Base-by-base conservation (phyloP, 2,329 filamentous ascomycete species). In the Colletotrichum higginsianum region DNA sequence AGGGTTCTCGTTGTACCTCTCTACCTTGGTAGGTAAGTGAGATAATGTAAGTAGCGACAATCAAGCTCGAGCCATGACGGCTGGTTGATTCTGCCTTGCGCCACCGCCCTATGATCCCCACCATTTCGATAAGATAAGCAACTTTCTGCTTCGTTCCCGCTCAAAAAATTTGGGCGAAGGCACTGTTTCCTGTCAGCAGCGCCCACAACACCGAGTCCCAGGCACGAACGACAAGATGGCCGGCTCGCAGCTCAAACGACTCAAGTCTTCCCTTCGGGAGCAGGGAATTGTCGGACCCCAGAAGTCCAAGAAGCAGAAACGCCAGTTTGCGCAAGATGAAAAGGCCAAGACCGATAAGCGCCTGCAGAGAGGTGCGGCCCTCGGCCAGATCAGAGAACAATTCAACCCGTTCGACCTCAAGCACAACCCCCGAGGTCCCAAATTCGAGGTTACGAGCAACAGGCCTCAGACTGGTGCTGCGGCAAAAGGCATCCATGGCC, bases 331-430 rank as follows among this genome's bases (percentile, higher is more conserved):
- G 65, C 91, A 91, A 81, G 90, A 90, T 82, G 89, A 88, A 62
- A 90, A 89, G 67, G 88, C 87, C 74, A 90, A 88, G 74, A 85
- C 84, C 76, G 92, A 96, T 78, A 93, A 94, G 82, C 91, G 94
- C 72, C 88, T 94, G 35, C 90, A 94, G 80, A 90, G 93, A 79
- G 90, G 92, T 78, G 92, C 91, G 67, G 94, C 95, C 18, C 87
- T 99, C 74, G 91, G 93, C 76, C 90, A 90, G 68, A 98, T 99
- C 80, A 93, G 96, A 79, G 95, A 98, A 78, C 93, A 95, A 76
- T 98, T 98, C 89, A 99, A 99, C 81, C 96, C 96, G 0, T 99
- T 99, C 82, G 96, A 99, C 79, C 90, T 98, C 80, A 97, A 97
- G 82, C 90, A 93, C 70, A 91, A 92, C 50, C 87, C 91, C 1